Evolutionary conservation across 2,329 filamentous ascomycete genomes (phyloP), one percentile per base, ranked within the genome.

Genomic region (Ascochyta rabiei): DNA sequence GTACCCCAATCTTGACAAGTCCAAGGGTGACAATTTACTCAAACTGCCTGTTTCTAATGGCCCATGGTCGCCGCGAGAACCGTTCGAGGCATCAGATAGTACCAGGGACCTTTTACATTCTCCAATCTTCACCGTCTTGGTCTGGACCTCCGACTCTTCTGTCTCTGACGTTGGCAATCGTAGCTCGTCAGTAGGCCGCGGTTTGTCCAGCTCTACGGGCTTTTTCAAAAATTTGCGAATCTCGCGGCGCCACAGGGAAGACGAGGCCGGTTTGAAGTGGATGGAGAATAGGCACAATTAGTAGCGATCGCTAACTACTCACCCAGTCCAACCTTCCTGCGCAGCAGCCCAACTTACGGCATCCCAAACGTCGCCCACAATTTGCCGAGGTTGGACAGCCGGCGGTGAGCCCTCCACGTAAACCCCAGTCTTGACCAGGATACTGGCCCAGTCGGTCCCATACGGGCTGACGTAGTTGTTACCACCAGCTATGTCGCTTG

Each of bases 401-500:
- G 89, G 89, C 62, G 71, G 72, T 15, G 73, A 75, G 0, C 80
- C 82, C 39, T 82, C 78, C 26, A 72, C 72, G 76, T 89, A 96
- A 1, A 96, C 91, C 0, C 92, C 92, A 8, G 90, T 96, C 63
- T 86, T 82, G 24, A 96, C 89, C 54, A 96, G 77, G 16, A 96
- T 83, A 38, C 89, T 89, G 35, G 82, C 78, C 92, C 93, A 96
- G 54, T 86, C 80, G n/a, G 86, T 89, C 8, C 87, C 88, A 52
- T 82, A 76, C 4, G 82, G 78, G 59, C 88, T 90, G 39, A 78
- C 69, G 69, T 89, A 96, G 40, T 84, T 82, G 71, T 96, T 96
- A 18, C 91, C 93, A 6, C 95, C 95, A 5, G 85, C 81, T 62
- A 99, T 96, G 73, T 99, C 95, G 64, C 89, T 95, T 70, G 91